Base-by-base conservation (phyloP, 768 basidiomycete species). In the Phlegmacium glaucopus region DNA sequence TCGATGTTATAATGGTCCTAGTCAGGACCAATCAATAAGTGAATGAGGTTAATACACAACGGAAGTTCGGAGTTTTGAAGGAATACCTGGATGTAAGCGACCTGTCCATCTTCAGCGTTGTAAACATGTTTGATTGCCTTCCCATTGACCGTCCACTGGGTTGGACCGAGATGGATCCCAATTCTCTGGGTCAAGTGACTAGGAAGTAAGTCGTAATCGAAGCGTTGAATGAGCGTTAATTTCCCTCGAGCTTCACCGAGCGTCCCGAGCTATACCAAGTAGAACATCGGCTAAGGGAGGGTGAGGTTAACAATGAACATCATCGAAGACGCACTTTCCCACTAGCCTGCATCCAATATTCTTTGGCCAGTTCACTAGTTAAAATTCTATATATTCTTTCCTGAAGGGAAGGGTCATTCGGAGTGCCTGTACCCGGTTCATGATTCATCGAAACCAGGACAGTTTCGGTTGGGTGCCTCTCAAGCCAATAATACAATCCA, bases 171-270 rank as follows among this genome's bases (percentile, higher is more conserved):
- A 34, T 69, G 66, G 42, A 77, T 76, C 17, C 76, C 78, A 41
- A 75, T 63, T 18, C 68, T 67, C 32, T 71, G 71, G 15, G 63
- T 56, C 18, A 65, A 65, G 4, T 65, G 56, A 0, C 65, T 30
- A 2, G 75, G 70, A 11, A 79, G 66, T 16, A 73, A 63, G 25
- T 63, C 51, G 49, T 72, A 77, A 25, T 63, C 59, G 58, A 71
- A 78, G 6, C 79, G 73, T 46, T 77, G 74, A 29, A 80, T 68
- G 25, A 79, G 70, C 11, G 71, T 74, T 6, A 78, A 63, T 55
- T 78, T 79, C 15, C 76, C 76, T 3, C 79, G 72, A 1, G 76
- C 72, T 60, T 76, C 67, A 2, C 77, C 76, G 6, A 80, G 66
- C 3, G 72, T 77, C 7, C 73, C 74, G 9, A 78, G 63, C 75